Percentiles rank a stretch among this genome's conserved stretches.
These are phyloP conservation scores for Schizosaccharomyces pombe DNA, from an alignment of 805 yeast genomes.

Conservation along the genomic window DNA sequence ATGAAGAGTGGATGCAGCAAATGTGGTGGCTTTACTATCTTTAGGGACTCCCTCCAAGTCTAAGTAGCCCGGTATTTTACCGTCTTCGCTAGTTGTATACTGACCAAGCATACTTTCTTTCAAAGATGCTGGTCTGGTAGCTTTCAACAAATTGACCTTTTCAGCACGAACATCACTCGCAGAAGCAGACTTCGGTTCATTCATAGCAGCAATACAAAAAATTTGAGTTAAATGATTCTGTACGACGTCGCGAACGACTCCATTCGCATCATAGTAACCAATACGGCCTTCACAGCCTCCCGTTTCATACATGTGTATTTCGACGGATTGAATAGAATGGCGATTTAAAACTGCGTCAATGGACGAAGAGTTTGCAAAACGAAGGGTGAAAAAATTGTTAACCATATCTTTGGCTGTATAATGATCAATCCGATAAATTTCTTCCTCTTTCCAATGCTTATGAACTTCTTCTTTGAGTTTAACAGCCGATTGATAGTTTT, in stretches of 20 bases:
- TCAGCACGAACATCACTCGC: conserved; percentile 91
- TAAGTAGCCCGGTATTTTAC: conserved; percentile 66
- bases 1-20: conserved; percentile 58
- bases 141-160: conserved; percentile 76
- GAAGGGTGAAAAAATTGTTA: conserved; percentile 64
- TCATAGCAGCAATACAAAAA: conserved; percentile 79
- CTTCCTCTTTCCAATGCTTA: conserved; percentile 76
- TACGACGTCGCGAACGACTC: conserved; percentile 93
- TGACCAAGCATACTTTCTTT: conserved; percentile 67
- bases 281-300: conserved; percentile 98
- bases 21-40: conserved; percentile 73
- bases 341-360: conserved; percentile 76
- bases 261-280: conserved; percentile 86
- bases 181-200: conserved; percentile 72
- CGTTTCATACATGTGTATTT: conserved; percentile 88
- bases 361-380: conserved; percentile 72
- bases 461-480: conserved; percentile 53
- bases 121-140: conserved; percentile 42
- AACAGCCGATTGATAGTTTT: conserved; percentile 57
- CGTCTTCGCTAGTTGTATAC: conserved; percentile 64
- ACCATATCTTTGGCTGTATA: conserved; percentile 96
- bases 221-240: conserved; percentile 93
- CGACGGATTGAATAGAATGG: conserved; percentile 53
- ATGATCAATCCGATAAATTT: conserved; percentile 87
- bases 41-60: conserved; percentile 78